Percentiles rank a stretch among this genome's conserved stretches.
phyloP scores from a whole-genome alignment of 306 rosid genomes.

The Cucurbita moschata region DNA sequence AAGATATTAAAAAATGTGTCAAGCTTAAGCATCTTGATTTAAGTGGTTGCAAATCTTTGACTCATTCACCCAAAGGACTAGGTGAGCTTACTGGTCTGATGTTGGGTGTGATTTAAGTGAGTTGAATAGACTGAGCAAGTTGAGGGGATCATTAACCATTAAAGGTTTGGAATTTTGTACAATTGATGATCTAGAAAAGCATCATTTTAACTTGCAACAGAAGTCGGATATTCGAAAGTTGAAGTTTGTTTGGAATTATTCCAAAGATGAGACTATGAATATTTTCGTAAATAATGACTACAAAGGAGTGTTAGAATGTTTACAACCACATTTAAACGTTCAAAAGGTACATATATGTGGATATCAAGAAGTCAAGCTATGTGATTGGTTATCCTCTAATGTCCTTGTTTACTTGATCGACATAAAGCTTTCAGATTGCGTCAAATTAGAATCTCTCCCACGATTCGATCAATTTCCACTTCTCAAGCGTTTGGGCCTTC shows the following conservation, averaged over 20 bases:
- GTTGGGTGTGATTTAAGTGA: background rate
- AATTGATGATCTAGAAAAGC: background rate
- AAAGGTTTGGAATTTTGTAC: background rate
- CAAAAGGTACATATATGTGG: background rate
- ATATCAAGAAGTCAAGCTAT: background rate
- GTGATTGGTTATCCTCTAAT: background rate
- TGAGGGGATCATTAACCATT: background rate
- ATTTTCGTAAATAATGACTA: background rate
- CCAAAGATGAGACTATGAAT: background rate
- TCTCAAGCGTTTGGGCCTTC: background rate
- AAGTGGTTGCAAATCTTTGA: background rate
- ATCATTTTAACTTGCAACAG: background rate
- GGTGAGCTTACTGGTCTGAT: background rate
- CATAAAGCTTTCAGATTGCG: background rate
- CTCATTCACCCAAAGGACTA: constrained; percentile 4
- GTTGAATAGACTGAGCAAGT: background rate
- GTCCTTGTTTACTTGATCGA: background rate
- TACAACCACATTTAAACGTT: background rate
- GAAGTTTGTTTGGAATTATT: background rate
- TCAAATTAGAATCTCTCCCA: background rate
- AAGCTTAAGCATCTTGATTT: constrained; percentile 7
- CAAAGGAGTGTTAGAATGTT: background rate
- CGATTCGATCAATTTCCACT: background rate
- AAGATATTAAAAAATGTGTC: background rate
- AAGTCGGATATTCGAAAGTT: background rate